Evolutionary conservation across 192 early-diverging fungal species (phyloP).

Genomic region (Fimicolochytrium jonesii): DNA sequence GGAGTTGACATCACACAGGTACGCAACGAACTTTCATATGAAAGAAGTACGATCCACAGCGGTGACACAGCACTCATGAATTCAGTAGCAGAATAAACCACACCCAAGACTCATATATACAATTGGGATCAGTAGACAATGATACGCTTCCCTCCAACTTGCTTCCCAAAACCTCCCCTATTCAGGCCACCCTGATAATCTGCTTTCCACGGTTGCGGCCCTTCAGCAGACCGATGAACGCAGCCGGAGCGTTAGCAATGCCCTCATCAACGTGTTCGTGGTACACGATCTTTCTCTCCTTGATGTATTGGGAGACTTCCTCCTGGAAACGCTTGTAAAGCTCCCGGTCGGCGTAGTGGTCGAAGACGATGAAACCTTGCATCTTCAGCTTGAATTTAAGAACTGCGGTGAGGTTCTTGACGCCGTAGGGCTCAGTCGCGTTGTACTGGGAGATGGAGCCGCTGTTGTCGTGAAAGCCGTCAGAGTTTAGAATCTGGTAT

Average conservation of each 20-base stretch:
- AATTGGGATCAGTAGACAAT: too few relatives aligned
- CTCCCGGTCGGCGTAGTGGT: slow-evolving; percentile 43
- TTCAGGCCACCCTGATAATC: slow-evolving; percentile 43
- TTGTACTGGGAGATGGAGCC: slow-evolving; percentile 75
- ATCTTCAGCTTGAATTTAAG: slow-evolving; percentile 57
- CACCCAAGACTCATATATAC: too few relatives aligned
- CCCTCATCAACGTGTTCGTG: slow-evolving; percentile 54
- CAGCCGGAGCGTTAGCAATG: slow-evolving; percentile 59
- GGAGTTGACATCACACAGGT: too few relatives aligned
- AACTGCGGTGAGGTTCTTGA: slow-evolving; percentile 59
- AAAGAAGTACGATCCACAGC: too few relatives aligned
- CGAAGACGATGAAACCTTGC: slow-evolving; percentile 61
- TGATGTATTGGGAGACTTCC: slow-evolving; percentile 52
- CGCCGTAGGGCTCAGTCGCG: slow-evolving; percentile 40
- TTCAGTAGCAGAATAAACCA: too few relatives aligned
- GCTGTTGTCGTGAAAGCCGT: slow-evolving; percentile 22
- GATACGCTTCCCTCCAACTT: too few relatives aligned
- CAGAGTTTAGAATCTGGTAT: too few relatives aligned
- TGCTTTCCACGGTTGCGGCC: slow-evolving; percentile 46
- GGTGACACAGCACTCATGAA: too few relatives aligned
- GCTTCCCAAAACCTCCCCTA: too few relatives aligned
- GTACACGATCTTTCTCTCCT: slow-evolving; percentile 61
- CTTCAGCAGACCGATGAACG: slow-evolving; percentile 41
- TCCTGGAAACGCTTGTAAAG: slow-evolving; percentile 43
- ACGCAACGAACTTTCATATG: too few relatives aligned